Evolutionary conservation across 257 asterid genomes (phyloP).

Genomic region (Jacaranda copaia): DNA sequence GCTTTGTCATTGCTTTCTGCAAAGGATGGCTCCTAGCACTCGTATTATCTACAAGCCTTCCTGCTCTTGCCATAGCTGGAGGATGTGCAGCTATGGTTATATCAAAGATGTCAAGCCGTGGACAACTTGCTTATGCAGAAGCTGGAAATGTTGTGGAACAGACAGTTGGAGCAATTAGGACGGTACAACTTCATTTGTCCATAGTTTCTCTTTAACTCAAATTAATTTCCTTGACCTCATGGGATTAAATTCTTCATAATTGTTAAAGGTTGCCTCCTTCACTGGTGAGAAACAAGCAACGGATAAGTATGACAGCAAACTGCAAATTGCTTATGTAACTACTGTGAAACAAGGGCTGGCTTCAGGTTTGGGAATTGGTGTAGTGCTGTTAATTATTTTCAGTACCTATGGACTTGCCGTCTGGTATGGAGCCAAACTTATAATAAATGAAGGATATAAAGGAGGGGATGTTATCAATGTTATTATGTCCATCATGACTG

Average conservation of each 20-base stretch:
- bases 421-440: conserved; percentile 75
- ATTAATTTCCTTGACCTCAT: not conserved
- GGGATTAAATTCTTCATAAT: not conserved
- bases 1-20: conserved; percentile 51
- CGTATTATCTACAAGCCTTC: conserved; percentile 49
- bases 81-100: conserved; percentile 43
- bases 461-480: conserved; percentile 74
- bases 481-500: conserved; percentile 65
- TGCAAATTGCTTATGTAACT: conserved; percentile 59
- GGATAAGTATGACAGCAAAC: conserved; percentile 53
- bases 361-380: conserved; percentile 70
- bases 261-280: conserved; percentile 68
- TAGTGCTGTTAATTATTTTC: conserved; percentile 49
- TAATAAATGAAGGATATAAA: conserved; percentile 48
- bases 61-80: conserved; percentile 56
- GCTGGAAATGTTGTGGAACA: conserved; percentile 83
- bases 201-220: not conserved
- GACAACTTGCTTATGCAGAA: conserved; percentile 75
- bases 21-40: conserved; percentile 59
- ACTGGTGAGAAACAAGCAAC: conserved; percentile 67
- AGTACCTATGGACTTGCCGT: conserved; percentile 68
- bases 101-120: conserved; percentile 59
- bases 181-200: conserved; percentile 47
- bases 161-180: conserved; percentile 77
- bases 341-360: conserved; percentile 69